Conservation (phyloP, 1,139 yeast genomes). For the Hemisphaericaspora subhashii region DNA sequence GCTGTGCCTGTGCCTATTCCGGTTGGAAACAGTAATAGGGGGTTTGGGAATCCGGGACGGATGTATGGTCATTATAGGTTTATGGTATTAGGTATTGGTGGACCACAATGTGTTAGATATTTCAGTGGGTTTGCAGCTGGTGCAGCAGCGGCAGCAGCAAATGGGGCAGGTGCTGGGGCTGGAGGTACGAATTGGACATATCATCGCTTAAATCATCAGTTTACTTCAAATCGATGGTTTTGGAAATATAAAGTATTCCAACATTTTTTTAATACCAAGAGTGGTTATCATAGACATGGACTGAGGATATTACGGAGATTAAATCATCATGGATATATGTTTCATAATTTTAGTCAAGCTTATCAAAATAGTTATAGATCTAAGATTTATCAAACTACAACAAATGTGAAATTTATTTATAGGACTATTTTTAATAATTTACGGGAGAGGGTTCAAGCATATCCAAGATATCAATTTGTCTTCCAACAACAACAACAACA, state of each 20-base stretch:
- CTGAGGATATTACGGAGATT: slow-evolving; percentile 12
- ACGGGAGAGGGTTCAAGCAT: slow-evolving; percentile 13
- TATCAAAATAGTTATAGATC: slow-evolving; percentile 22
- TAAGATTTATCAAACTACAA: slow-evolving; percentile 22
- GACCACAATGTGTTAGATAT: background rate
- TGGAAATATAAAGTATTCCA: slow-evolving; percentile 8
- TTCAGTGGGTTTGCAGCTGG: background rate
- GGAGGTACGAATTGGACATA: slow-evolving; percentile 10
- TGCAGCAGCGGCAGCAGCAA: no score
- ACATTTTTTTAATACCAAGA: slow-evolving; percentile 8
- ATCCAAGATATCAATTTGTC: slow-evolving; percentile 8
- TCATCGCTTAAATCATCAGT: slow-evolving; percentile 3
- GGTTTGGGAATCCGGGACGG: no score
- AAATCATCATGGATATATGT: slow-evolving; percentile 16
- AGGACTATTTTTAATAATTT: slow-evolving; percentile 18
- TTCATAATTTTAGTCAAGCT: slow-evolving; percentile 26
- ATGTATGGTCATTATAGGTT: no score
- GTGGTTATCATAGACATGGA: background rate
- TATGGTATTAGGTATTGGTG: background rate
- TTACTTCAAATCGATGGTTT: slow-evolving; percentile 4
- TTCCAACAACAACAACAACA: no score
- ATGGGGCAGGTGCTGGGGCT: background rate
- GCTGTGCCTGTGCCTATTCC: slow-evolving; percentile 32
- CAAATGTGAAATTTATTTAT: slow-evolving; percentile 22
- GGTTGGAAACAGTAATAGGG: no score